Evolutionary conservation across 129 eudicot genomes (phyloP), one percentile per base, ranked within the genome.

Genomic region (Scalesia atractyloides): DNA sequence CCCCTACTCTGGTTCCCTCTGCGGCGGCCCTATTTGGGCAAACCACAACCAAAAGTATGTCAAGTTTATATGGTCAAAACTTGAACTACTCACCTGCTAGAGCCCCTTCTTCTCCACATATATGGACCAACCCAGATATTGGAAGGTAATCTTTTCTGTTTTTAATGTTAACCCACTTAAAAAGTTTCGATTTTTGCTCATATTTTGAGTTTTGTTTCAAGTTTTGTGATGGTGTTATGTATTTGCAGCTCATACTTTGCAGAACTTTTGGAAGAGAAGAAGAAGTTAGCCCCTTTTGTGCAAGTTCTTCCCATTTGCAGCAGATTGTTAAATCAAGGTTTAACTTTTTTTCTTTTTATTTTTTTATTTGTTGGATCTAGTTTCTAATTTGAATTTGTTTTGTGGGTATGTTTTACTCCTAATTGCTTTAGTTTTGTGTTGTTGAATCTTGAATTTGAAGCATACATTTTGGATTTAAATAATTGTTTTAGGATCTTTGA

Each of bases 11-110:
- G 46, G 51, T 46, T 43, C 43, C 54, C 22, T 65, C 36, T 20
- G 71, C 71, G 39, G 56, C 71, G 39, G 71, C 71, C 73, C 80
- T 54, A 26, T 56, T 47, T 47, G 46, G 46, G 46, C 46, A 41
- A 41, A 41, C 46, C 2, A 33, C 34, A 56, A 12, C 16, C 34
- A 63, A 1, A 36, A 58, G 56, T 73, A 91, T 91, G 97, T 91
- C 97, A 66, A 87, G 90, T 80, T 68, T 91, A 44, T 91, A 88
- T 60, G 70, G 70, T 47, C 96, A 86, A 54, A 86, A 82, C 79
- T 57, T 83, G 73, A 88, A 73, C 74, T 91, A 78, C 77, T 88
- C 95, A 7, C 97, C 97, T 33, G 92, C 97, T 9, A 79, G 97
- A 82, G 80, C 80, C 58, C 67, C 82, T 70, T 77, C 81, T 57